These are phyloP conservation scores for Podila horticola DNA, from an alignment of 192 early-diverging fungal genomes.

Conservation along the genomic window DNA sequence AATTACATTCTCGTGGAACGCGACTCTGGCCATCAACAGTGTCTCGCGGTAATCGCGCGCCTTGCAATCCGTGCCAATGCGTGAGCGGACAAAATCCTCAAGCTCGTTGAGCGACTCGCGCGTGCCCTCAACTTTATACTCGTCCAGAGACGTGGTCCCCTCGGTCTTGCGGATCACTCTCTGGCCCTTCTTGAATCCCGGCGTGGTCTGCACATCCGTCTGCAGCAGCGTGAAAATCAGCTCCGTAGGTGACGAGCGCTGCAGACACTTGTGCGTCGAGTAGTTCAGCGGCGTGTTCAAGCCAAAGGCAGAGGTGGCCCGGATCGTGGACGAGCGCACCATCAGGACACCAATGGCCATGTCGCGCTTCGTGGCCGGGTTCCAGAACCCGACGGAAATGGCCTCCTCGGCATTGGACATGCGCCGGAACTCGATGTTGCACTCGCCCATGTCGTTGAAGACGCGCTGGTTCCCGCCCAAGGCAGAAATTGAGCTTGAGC, in stretches of 20 bases:
- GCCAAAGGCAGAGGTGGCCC: conserved; percentile 18
- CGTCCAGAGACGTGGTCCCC: conserved; percentile 35
- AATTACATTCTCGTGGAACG: conserved; percentile 21
- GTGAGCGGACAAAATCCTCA: conserved; percentile 31
- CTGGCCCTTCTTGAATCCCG: conserved; percentile 14
- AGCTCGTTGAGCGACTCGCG: conserved; percentile 28
- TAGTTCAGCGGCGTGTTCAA: conserved; percentile 3
- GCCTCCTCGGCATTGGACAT: conserved; percentile 41
- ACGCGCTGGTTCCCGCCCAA: conserved; percentile 19
- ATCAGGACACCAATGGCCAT: conserved; percentile 30
- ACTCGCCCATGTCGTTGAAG: conserved; percentile 29
- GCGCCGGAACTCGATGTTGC: conserved; percentile 37
- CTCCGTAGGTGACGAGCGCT: conserved; percentile 26
- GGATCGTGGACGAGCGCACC: conserved; percentile 17
- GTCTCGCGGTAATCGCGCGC: conserved; percentile 27
- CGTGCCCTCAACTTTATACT: conserved; percentile 28
- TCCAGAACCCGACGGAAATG: conserved; percentile 36
- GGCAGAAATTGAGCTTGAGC: not conserved
- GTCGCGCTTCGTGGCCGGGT: conserved; percentile 39
- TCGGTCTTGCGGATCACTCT: conserved; percentile 13
- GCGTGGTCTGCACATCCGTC: conserved; percentile 25
- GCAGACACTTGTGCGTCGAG: conserved; percentile 14
- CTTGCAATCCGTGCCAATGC: conserved; percentile 34
- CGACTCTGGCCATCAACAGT: conserved; percentile 12
- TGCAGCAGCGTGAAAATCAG: conserved; percentile 30